phyloP scores from a whole-genome alignment of 2,329 filamentous ascomycete species.

The Exophiala sp. region DNA sequence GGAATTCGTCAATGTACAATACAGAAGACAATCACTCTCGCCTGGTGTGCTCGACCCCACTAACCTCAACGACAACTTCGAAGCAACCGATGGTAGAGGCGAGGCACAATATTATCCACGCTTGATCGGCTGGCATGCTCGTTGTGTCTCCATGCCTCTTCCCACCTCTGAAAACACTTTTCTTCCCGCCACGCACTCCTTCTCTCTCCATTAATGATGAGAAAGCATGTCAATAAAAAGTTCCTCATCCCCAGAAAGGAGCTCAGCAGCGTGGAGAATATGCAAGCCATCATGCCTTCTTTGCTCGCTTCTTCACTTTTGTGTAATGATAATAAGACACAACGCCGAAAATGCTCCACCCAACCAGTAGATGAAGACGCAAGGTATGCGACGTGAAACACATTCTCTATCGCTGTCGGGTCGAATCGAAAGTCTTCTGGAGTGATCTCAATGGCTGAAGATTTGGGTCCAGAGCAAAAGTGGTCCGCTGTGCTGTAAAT shows the following conservation, averaged over 20 bases:
- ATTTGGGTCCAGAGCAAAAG: conserved; percentile 14
- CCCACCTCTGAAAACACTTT: background rate
- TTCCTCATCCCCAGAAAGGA: background rate
- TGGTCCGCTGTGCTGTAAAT: conserved; percentile 24
- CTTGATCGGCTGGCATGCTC: too few relatives aligned
- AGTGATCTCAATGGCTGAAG: conserved; percentile 8
- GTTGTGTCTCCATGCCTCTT: too few relatives aligned
- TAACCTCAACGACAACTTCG: background rate
- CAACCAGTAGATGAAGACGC: conserved; percentile 21
- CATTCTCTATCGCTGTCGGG: conserved; percentile 22
- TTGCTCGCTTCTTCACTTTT: conserved; percentile 12
- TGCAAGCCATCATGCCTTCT: conserved; percentile 3
- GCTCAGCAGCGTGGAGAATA: background rate
- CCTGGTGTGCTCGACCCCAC: background rate
- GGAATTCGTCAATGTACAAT: conserved; percentile 17
- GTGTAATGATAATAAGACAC: conserved; percentile 9
- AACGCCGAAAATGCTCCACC: conserved; percentile 18
- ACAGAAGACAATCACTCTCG: conserved; percentile 7
- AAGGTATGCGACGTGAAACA: conserved; percentile 20
- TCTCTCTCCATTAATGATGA: background rate
- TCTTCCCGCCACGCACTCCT: background rate
- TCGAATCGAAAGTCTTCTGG: conserved; percentile 18
- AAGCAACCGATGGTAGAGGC: too few relatives aligned
- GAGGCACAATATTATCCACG: too few relatives aligned
- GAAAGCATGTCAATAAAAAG: background rate